These are phyloP conservation scores for Microthlaspi erraticum DNA, from an alignment of 345 rosid species.

Conservation along the genomic window DNA sequence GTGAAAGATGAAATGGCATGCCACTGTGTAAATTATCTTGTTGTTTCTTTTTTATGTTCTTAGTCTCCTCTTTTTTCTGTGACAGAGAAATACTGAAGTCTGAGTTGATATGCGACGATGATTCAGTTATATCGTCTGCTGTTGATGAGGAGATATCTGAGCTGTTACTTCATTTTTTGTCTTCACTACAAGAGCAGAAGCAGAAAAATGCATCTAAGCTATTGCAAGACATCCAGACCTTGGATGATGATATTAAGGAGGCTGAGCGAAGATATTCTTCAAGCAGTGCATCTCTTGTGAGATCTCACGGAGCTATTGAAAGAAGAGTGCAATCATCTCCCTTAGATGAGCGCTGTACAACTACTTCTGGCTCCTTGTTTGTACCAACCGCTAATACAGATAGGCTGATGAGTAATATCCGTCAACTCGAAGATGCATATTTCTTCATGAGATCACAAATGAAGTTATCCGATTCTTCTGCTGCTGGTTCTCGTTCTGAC, in stretches of 20 bases:
- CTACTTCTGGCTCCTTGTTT: constrained; percentile 44
- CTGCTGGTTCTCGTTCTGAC: constrained; percentile 47
- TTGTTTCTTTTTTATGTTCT: constrained; percentile 31
- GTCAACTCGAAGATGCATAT: constrained; percentile 79
- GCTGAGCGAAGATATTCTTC: constrained; percentile 55
- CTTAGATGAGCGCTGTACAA: constrained; percentile 36
- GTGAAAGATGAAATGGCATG: constrained; percentile 21
- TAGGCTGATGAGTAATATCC: constrained; percentile 63
- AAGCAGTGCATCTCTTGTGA: constrained; percentile 43
- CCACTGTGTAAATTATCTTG: neutral
- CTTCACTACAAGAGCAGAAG: constrained; percentile 62
- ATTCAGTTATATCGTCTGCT: constrained; percentile 40
- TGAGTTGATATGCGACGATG: constrained; percentile 57
- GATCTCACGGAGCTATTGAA: constrained; percentile 39
- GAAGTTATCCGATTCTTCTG: constrained; percentile 46
- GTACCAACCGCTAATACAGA: constrained; percentile 48
- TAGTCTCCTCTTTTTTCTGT: constrained; percentile 28
- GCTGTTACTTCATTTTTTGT: constrained; percentile 68
- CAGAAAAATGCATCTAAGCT: constrained; percentile 67
- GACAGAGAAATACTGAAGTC: constrained; percentile 86
- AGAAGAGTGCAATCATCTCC: constrained; percentile 39
- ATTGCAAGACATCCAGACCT: constrained; percentile 55
- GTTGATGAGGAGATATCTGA: constrained; percentile 63
- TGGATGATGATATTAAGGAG: constrained; percentile 80
- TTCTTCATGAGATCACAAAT: constrained; percentile 70